phyloP scores from a whole-genome alignment of 225 moss, liverwort and hornwort genomes.

The Lunularia cruciata region DNA sequence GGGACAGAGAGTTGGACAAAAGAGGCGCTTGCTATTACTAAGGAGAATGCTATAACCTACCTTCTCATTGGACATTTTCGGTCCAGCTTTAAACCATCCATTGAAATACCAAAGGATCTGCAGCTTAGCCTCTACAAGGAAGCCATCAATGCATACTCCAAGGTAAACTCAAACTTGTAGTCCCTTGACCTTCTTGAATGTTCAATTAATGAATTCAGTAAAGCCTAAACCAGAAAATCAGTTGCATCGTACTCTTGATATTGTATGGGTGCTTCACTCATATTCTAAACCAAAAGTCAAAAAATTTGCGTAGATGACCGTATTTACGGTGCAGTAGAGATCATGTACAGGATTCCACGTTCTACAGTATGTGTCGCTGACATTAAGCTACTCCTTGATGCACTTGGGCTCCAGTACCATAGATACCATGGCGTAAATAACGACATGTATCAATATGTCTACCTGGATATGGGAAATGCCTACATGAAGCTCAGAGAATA shows the following conservation, averaged over 20 bases:
- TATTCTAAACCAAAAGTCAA: too few relatives aligned
- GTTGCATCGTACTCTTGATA: too few relatives aligned
- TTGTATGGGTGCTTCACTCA: too few relatives aligned
- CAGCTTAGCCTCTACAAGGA: constrained; percentile 15
- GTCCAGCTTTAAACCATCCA: constrained; percentile 44
- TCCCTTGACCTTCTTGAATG: background rate
- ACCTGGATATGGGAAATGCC: constrained; percentile 64
- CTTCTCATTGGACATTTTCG: constrained; percentile 56
- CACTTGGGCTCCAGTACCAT: constrained; percentile 42
- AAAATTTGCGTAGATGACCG: too few relatives aligned
- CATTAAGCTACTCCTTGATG: background rate
- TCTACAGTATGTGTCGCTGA: too few relatives aligned
- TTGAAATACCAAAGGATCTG: constrained; percentile 18
- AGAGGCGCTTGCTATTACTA: constrained; percentile 56
- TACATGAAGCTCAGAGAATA: constrained; percentile 53
- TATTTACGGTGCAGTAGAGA: too few relatives aligned
- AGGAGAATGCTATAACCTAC: constrained; percentile 71
- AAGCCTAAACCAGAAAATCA: too few relatives aligned
- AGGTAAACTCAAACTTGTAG: constrained; percentile 36
- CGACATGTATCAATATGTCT: constrained; percentile 48
- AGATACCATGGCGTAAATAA: constrained; percentile 36
- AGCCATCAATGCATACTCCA: constrained; percentile 72
- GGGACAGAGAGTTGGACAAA: constrained; percentile 56
- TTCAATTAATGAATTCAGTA: background rate
- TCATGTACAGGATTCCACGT: too few relatives aligned